Evolutionary conservation across 495 filamentous ascomycete species (phyloP), one percentile per base, ranked within the genome.

Genomic region (Talaromyces borbonicus): DNA sequence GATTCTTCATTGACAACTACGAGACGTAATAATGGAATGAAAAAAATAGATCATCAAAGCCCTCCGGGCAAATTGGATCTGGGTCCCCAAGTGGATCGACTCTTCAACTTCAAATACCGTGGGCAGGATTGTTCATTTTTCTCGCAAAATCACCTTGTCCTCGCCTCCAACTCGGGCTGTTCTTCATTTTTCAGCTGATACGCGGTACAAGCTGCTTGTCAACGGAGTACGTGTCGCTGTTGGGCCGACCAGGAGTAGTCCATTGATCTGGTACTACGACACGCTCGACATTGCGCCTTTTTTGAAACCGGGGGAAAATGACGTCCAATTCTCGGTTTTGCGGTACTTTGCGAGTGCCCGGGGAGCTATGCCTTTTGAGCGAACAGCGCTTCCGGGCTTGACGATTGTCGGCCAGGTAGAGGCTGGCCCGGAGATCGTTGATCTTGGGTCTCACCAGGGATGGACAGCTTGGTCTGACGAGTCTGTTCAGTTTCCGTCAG

Each of bases 231-330:
- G 56, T 9, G 50, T 66, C n/a, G 56, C 59, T 8, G 59, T 66
- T 8, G 62, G 65, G 3, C 63, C 65, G 9, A 47, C 55, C 7
- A 50, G 61, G 27, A 56, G 63, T 30, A 61, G 56, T 40, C 61
- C 55, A 0, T 53, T 53, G 20, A 65, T 64, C 9, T 68, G 64
- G 62, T 62, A 66, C 26, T 68, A 66, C 47, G 64, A 68, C 31
- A 58, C 57, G 2, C 32, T 64, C 4, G 62, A 68, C 40, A 66
- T 68, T 35, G 52, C 59, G 16, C 47, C 59, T 1, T 61, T 54
- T 44, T 49, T 66, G 1, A 45, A 43, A 3, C 14, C 32, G 2
- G 65, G 65, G 1, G 8, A 52, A 0, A 66, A 68, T 57, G 52
- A 56, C 12, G 49, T 68, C 6, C 29, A n/a, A 0, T 55, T 66